phyloP scores from a whole-genome alignment of 139 green algal species.

The Astrephomene gubernaculifera region DNA sequence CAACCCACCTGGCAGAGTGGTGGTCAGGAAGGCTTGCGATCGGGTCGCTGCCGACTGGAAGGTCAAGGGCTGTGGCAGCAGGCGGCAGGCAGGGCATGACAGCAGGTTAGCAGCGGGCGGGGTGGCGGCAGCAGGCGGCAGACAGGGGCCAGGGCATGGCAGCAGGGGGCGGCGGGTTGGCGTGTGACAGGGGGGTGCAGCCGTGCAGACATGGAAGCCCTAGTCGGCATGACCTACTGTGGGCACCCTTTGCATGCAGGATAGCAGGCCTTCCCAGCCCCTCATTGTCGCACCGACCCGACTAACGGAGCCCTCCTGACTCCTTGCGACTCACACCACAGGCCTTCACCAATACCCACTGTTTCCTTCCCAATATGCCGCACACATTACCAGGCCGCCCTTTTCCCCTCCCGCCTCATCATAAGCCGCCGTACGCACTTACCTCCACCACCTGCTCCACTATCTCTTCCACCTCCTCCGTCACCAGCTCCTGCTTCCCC shows the following conservation, averaged over 20 bases:
- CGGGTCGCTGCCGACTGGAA: background rate
- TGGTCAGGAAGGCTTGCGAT: constrained; percentile 27
- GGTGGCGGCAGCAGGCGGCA: background rate
- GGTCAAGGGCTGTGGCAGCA: constrained; percentile 1
- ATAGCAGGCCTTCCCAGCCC: background rate
- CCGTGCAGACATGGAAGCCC: background rate
- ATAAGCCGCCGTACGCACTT: background rate
- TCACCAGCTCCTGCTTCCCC: background rate
- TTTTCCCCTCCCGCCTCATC: background rate
- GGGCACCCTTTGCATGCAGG: background rate
- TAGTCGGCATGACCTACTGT: background rate
- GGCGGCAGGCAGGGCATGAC: no score
- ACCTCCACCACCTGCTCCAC: constrained; percentile 30
- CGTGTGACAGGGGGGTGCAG: background rate
- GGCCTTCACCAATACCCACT: background rate
- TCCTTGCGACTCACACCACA: background rate
- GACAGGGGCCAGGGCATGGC: background rate
- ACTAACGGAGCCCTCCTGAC: background rate
- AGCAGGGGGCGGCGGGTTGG: background rate
- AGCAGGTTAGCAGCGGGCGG: no score
- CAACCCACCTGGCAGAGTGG: background rate
- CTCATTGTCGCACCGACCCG: background rate
- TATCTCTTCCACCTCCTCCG: constrained; percentile 1
- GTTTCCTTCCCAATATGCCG: background rate
- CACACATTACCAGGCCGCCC: background rate